These are phyloP conservation scores for Boehmeria nivea DNA, from an alignment of 306 rosid species.

Conservation along the genomic window DNA sequence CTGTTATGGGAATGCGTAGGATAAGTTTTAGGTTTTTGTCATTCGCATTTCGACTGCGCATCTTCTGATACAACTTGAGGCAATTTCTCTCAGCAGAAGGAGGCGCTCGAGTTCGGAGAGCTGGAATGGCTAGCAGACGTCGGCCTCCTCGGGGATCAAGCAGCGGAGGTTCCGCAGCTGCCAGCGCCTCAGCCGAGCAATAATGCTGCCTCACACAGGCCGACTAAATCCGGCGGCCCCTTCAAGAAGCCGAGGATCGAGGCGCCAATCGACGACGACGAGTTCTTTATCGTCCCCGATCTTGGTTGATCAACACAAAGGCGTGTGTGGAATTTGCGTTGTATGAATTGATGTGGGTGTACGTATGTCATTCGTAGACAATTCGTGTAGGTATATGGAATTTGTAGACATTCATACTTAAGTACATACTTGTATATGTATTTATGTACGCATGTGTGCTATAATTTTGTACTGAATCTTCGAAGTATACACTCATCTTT, in stretches of 20 bases:
- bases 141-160: conserved; percentile 68
- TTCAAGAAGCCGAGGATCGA: conserved; percentile 80
- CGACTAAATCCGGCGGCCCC: conserved; percentile 42
- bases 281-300: conserved; percentile 81
- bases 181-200: conserved; percentile 42
- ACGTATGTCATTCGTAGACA: too few species aligned
- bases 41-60: too few species aligned
- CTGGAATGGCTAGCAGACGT: conserved; percentile 81
- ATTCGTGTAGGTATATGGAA: too few species aligned
- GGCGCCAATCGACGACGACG: conserved; percentile 57
- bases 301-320: conserved; percentile 43
- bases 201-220: conserved; percentile 32
- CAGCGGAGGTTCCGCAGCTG: conserved; percentile 96
- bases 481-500: too few species aligned
- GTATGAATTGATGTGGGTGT: neutral
- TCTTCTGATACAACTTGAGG: too few species aligned
- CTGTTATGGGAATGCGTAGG: too few species aligned
- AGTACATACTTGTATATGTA: too few species aligned
- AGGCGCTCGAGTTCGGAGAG: conserved; percentile 74
- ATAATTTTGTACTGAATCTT: too few species aligned
- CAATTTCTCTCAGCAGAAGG: conserved; percentile 54
- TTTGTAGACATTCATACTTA: too few species aligned
- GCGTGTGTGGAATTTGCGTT: neutral
- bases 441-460: too few species aligned
- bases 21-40: too few species aligned